These are phyloP conservation scores for Cryphonectria parasitica DNA, from an alignment of 2,329 filamentous ascomycete genomes.

Conservation along the genomic window DNA sequence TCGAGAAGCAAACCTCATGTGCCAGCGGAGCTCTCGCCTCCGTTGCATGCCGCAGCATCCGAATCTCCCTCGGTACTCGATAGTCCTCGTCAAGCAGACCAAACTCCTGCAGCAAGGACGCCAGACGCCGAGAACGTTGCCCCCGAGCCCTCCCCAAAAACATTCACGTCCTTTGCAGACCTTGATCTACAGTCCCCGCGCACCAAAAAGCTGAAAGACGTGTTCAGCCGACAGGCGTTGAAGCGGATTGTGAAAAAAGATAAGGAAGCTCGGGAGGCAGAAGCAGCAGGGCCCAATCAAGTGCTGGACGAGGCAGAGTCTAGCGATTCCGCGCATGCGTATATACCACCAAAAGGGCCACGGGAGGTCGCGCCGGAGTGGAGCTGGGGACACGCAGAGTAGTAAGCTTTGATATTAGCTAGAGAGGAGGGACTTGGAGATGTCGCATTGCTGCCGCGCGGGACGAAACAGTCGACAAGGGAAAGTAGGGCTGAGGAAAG, in stretches of 20 bases:
- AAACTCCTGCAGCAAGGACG: background rate
- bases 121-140: background rate
- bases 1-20: background rate
- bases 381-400: conserved; percentile 19
- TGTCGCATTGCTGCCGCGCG: background rate
- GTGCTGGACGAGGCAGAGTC: background rate
- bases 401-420: background rate
- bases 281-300: background rate
- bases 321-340: background rate
- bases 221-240: conserved; percentile 1
- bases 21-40: conserved; percentile 1
- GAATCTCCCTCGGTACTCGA: background rate
- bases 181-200: background rate
- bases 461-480: background rate
- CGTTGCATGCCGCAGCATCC: background rate
- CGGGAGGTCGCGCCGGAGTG: conserved; percentile 7
- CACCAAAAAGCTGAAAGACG: background rate
- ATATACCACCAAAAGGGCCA: conserved; percentile 5
- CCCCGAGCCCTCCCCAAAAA: background rate
- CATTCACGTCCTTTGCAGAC: background rate
- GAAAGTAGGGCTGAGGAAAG: too few relatives aligned
- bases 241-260: conserved; percentile 5
- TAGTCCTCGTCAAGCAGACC: background rate
- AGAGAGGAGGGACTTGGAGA: background rate
- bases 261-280: background rate